Base-by-base conservation (phyloP, 352 stramenopile species). In the Pythium apleroticum region DNA sequence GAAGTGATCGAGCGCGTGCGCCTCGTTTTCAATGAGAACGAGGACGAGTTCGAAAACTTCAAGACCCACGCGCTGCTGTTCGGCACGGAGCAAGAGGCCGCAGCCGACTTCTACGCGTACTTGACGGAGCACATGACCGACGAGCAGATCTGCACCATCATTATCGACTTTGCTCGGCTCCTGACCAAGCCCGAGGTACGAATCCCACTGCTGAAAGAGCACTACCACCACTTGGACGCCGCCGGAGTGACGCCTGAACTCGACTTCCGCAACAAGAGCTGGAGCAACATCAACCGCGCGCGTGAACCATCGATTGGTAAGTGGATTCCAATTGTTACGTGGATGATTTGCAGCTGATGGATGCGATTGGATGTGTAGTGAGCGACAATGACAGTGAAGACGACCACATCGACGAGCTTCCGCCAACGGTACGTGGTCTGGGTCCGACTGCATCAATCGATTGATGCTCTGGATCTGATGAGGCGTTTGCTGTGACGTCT, bases 161-260 rank as follows among this genome's bases (percentile, higher is more conserved):
- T 94, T 15, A 43, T 91, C 53, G 87, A 96, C 54, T 96, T 96
- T 73, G 87, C 87, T 5, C 65, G 85, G 4, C 58, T 96, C 30
- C 55, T 96, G 10, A 82, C 84, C 1, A 82, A 90, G 63, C 57
- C 76, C 0, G 52, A 76, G 27, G 65, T 91, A 41, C 74, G 85
- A 25, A 76, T 91, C n/a, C 86, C 79, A 20, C 48, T 96, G 48
- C 71, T 96, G 0, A 88, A 86, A 55, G 68, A 73, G 25, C 87
- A 94, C 43, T 91, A 89, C 63, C 43, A 73, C 52, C 76, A 81
- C 22, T 65, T 89, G 55, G 72, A 81, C 11, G 31, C 30, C 8
- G 19, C 45, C 7, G 24, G 20, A 20, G 5, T 33, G 1, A 48
- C 52, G 10, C 27, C 62, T 27, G 50, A 64, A 55, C 57, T 72